A percentile compares a stretch with the other conserved stretches of the same genome.
These are phyloP conservation scores for Hypoxylon crocopeplum DNA, from an alignment of 495 filamentous ascomycete genomes.

Conservation along the genomic window DNA sequence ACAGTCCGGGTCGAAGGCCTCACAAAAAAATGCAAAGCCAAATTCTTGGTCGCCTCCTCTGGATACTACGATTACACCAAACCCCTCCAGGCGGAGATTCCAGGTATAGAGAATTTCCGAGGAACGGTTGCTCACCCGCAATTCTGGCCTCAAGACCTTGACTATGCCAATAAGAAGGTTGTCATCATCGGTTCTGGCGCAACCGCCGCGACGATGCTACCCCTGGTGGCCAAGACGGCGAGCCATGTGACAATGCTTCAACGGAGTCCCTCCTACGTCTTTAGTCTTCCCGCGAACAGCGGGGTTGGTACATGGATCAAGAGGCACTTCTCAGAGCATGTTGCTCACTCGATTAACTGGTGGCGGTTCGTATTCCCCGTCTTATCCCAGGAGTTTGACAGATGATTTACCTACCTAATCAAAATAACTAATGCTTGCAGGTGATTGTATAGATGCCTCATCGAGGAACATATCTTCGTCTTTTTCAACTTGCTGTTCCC, in stretches of 20 bases:
- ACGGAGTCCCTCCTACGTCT: slow-evolving; percentile 63
- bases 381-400: neutral
- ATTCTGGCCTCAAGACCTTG: slow-evolving; percentile 63
- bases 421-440: neutral
- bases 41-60: slow-evolving; percentile 65
- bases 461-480: slow-evolving; percentile 42
- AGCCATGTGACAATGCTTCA: slow-evolving; percentile 63
- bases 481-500: slow-evolving; percentile 56
- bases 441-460: slow-evolving; percentile 8
- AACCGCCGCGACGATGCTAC: slow-evolving; percentile 63
- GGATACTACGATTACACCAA: slow-evolving; percentile 73
- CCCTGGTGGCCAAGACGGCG: slow-evolving; percentile 56
- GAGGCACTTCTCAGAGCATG: slow-evolving; percentile 9
- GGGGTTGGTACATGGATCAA: slow-evolving; percentile 11
- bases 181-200: slow-evolving; percentile 65
- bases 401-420: too few species aligned
- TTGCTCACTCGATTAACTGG: slow-evolving; percentile 40
- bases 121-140: slow-evolving; percentile 66
- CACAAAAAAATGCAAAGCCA: slow-evolving; percentile 54
- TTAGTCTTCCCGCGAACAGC: slow-evolving; percentile 52
- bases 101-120: slow-evolving; percentile 62
- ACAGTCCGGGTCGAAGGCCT: slow-evolving; percentile 51
- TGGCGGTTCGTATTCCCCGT: slow-evolving; percentile 40
- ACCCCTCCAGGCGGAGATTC: slow-evolving; percentile 62
- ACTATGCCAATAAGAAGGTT: slow-evolving; percentile 58